A percentile compares a stretch with the other conserved stretches of the same genome.
Conservation (phyloP, 352 stramenopile genomes). For the Phytopythium ostracodes region DNA sequence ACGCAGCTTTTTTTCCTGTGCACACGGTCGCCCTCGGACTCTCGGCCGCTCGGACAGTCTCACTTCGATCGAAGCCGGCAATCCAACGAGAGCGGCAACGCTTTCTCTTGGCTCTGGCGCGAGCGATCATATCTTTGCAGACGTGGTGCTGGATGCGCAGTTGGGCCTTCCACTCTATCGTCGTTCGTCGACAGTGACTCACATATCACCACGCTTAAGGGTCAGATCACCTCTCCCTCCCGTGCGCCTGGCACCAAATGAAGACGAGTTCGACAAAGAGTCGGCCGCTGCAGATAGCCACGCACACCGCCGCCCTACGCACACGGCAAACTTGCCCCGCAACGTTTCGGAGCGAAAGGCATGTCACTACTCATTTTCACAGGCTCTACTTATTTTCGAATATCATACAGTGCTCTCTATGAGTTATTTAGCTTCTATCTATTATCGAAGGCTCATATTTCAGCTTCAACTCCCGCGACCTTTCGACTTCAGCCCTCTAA, state of each 20-base stretch:
- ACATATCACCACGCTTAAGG: too few species aligned
- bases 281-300: not conserved
- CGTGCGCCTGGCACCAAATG: not conserved
- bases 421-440: too few species aligned
- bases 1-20: not conserved
- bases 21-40: not conserved
- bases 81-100: not conserved
- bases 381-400: not conserved
- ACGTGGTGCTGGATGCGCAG: not conserved
- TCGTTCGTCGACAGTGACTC: not conserved
- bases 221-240: too few species aligned
- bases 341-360: not conserved
- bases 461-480: too few species aligned
- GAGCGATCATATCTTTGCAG: not conserved
- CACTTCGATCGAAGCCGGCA: not conserved
- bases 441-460: too few species aligned
- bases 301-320: not conserved
- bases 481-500: too few species aligned
- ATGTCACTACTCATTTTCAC: not conserved
- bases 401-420: too few species aligned
- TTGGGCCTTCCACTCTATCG: not conserved
- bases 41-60: not conserved
- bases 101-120: not conserved
- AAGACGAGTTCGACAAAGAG: not conserved
- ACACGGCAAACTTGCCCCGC: too few species aligned